Evolutionary conservation across 1,139 yeast species (phyloP).

Genomic region (Pichia sp.): DNA sequence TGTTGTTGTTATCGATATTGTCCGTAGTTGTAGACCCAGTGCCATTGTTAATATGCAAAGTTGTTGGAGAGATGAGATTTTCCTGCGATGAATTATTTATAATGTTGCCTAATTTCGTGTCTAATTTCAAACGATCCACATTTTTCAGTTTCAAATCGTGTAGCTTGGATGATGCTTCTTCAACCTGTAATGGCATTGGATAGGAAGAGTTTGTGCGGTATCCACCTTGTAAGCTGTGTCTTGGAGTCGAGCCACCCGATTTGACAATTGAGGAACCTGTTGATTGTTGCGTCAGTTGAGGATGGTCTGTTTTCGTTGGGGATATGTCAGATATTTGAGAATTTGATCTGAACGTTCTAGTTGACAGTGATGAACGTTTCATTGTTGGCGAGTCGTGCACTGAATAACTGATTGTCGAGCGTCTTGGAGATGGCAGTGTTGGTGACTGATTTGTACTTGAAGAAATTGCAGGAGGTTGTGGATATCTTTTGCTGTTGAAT

Average conservation of each 20-base stretch:
- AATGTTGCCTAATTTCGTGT: constrained; percentile 27
- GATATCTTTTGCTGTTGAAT: constrained; percentile 7
- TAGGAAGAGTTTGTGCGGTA: constrained; percentile 10
- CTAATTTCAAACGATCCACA: constrained; percentile 28
- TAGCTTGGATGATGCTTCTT: constrained; percentile 29
- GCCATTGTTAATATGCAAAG: neutral
- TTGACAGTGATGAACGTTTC: constrained; percentile 31
- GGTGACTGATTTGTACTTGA: constrained; percentile 7
- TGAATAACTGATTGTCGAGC: constrained; percentile 10
- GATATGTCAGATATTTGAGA: constrained; percentile 28
- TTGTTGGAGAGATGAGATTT: constrained; percentile 13
- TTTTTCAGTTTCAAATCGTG: constrained; percentile 29
- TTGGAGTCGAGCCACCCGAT: constrained; percentile 14
- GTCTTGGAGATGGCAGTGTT: constrained; percentile 13
- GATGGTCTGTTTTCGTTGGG: constrained; percentile 20
- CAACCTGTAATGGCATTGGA: constrained; percentile 22
- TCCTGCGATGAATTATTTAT: constrained; percentile 27
- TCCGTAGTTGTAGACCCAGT: constrained; percentile 1
- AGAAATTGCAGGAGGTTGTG: constrained; percentile 11
- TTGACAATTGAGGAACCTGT: constrained; percentile 4
- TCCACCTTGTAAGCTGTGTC: constrained; percentile 3
- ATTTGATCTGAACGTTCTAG: constrained; percentile 32
- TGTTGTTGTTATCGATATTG: neutral
- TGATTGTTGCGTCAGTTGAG: constrained; percentile 16
- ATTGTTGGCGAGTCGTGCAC: constrained; percentile 26